phyloP scores from a whole-genome alignment of 345 rosid species.

The Citrus inodora region DNA sequence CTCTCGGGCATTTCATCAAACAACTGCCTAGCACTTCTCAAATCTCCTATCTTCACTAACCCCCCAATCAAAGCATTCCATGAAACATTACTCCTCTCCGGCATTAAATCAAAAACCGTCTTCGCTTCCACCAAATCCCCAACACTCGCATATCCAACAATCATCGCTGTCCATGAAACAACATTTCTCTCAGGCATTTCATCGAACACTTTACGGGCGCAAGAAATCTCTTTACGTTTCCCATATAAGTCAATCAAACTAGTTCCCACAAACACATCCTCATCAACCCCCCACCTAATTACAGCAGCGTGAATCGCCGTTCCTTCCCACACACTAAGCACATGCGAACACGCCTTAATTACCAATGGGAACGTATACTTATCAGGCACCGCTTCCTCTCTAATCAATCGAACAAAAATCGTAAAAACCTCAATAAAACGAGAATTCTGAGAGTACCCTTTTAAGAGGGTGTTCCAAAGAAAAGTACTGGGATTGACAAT shows the following conservation, averaged over 20 bases:
- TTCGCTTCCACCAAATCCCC: slow-evolving; percentile 51
- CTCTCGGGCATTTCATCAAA: slow-evolving; percentile 40
- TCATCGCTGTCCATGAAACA: slow-evolving; percentile 79
- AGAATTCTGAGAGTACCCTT: slow-evolving; percentile 31
- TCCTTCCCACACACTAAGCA: slow-evolving; percentile 38
- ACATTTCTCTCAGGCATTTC: slow-evolving; percentile 50
- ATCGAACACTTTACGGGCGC: slow-evolving; percentile 62
- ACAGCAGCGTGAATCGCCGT: slow-evolving; percentile 51
- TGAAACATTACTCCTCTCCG: slow-evolving; percentile 44
- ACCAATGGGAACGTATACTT: slow-evolving; percentile 48
- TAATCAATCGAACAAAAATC: slow-evolving; percentile 52
- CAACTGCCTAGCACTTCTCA: slow-evolving; percentile 29
- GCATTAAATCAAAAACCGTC: slow-evolving; percentile 51
- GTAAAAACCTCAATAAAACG: slow-evolving; percentile 34
- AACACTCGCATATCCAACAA: slow-evolving; percentile 45
- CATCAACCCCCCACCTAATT: slow-evolving; percentile 35
- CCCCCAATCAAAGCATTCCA: slow-evolving; percentile 70
- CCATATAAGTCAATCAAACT: slow-evolving; percentile 66
- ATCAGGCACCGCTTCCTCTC: slow-evolving; percentile 42
- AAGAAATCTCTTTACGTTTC: slow-evolving; percentile 41
- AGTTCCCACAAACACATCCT: slow-evolving; percentile 54
- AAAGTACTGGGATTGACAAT: slow-evolving; percentile 42
- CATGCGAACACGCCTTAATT: slow-evolving; percentile 49
- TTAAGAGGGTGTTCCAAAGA: slow-evolving; percentile 60
- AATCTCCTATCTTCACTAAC: slow-evolving; percentile 48